Conservation (phyloP, 352 stramenopile species). For the Aphanomyces cochlioides region DNA sequence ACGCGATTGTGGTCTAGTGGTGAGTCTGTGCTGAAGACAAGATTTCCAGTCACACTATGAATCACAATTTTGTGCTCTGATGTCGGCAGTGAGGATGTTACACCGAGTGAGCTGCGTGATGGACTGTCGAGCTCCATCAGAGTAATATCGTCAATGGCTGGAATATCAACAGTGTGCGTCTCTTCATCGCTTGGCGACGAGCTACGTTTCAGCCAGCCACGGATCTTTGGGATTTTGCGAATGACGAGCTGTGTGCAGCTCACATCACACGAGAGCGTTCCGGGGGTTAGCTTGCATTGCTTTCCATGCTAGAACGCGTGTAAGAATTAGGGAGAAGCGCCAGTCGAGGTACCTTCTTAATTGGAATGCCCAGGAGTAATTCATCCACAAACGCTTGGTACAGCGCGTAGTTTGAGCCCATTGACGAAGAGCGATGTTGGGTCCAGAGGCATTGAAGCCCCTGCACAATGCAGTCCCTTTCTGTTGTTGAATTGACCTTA, state of each 20-base stretch:
- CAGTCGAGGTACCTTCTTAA: constrained; percentile 15
- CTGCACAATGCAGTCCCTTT: not conserved
- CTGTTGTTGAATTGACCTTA: not conserved
- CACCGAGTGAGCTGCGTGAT: constrained; percentile 7
- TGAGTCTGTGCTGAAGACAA: constrained; percentile 19
- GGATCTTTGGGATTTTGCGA: not conserved
- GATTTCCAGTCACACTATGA: constrained; percentile 11
- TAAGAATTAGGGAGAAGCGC: not conserved
- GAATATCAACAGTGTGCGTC: not conserved
- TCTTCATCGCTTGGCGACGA: not conserved
- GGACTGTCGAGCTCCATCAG: not conserved
- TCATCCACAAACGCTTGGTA: constrained; percentile 13
- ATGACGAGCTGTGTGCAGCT: constrained; percentile 3
- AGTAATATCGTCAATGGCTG: not conserved
- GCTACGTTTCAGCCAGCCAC: constrained; percentile 10
- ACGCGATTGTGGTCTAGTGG: constrained; percentile 10
- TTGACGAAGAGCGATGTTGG: not conserved
- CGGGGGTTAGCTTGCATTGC: not conserved
- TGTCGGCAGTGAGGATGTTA: too few relatives aligned
- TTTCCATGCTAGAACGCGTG: constrained; percentile 10
- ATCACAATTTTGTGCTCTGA: constrained; percentile 15
- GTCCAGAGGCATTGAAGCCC: not conserved
- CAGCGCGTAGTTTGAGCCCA: not conserved
- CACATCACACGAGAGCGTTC: constrained; percentile 7
- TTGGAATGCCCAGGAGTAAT: constrained; percentile 9